These are phyloP conservation scores for Veloporphyrellus conicus DNA, from an alignment of 1,284 basidiomycete species.

Conservation along the genomic window DNA sequence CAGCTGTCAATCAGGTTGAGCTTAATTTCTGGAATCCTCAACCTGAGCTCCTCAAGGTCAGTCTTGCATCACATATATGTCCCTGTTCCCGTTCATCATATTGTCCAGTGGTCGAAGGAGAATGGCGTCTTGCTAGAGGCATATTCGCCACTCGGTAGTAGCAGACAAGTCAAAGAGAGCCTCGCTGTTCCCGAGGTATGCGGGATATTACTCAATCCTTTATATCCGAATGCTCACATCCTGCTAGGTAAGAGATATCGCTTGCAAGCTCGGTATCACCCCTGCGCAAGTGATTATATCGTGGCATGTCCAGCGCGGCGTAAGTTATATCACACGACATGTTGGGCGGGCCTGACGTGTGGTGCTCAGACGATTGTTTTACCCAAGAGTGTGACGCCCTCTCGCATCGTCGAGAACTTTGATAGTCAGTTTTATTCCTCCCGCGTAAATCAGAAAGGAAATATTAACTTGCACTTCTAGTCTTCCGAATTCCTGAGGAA, in stretches of 20 bases:
- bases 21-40: constrained; percentile 81
- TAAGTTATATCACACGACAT: constrained; percentile 34
- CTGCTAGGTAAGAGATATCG: constrained; percentile 51
- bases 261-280: constrained; percentile 62
- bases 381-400: constrained; percentile 74
- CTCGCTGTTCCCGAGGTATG: constrained; percentile 52
- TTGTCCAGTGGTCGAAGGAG: constrained; percentile 54
- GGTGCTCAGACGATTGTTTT: constrained; percentile 57
- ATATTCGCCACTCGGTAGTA: constrained; percentile 76
- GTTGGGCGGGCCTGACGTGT: constrained; percentile 1
- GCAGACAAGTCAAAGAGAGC: constrained; percentile 51
- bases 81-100: background rate
- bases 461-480: constrained; percentile 29
- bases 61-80: background rate
- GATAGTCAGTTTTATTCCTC: constrained; percentile 38
- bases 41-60: constrained; percentile 69
- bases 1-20: constrained; percentile 82
- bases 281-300: constrained; percentile 77
- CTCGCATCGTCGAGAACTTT: constrained; percentile 70
- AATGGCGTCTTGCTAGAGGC: constrained; percentile 67
- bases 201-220: too few species aligned
- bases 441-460: background rate
- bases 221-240: background rate
- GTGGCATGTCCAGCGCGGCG: constrained; percentile 77
- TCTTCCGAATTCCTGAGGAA: constrained; percentile 49